phyloP scores from a whole-genome alignment of 495 filamentous ascomycete genomes.

The Aspergillus saccharolyticus region DNA sequence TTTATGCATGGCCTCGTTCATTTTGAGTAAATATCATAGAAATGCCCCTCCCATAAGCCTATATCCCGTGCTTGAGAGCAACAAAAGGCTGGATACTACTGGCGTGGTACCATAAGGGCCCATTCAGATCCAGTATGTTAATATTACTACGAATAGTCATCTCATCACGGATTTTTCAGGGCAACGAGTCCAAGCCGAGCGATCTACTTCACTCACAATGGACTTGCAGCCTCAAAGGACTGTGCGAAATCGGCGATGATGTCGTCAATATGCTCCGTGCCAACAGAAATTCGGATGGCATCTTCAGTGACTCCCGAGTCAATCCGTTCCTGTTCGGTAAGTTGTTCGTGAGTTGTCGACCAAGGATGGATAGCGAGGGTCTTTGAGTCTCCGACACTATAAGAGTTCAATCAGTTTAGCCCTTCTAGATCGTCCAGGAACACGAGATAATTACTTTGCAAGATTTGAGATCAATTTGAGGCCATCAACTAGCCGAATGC shows the following conservation, averaged over 20 bases:
- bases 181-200: not conserved
- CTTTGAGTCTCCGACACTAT: conserved; percentile 65
- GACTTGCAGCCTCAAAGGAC: conserved; percentile 62
- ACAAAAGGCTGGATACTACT: too few relatives aligned
- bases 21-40: too few relatives aligned
- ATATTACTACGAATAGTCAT: not conserved
- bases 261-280: conserved; percentile 96
- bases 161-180: too few relatives aligned
- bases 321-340: conserved; percentile 74
- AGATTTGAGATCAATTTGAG: conserved; percentile 95
- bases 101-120: too few relatives aligned
- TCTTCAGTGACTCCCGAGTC: conserved; percentile 87
- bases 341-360: conserved; percentile 94
- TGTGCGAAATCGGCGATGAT: conserved; percentile 97
- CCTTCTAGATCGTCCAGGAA: not conserved
- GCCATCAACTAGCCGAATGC: conserved; percentile 82
- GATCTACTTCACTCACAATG: not conserved
- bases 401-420: not conserved
- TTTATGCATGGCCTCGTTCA: too few relatives aligned
- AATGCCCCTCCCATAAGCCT: too few relatives aligned
- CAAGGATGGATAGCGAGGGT: conserved; percentile 96
- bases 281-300: conserved; percentile 92
- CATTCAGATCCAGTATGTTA: not conserved
- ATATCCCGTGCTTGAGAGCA: too few relatives aligned
- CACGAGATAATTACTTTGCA: conserved; percentile 54